These are phyloP conservation scores for Penicillium salamii DNA, from an alignment of 495 filamentous ascomycete species.

Conservation along the genomic window DNA sequence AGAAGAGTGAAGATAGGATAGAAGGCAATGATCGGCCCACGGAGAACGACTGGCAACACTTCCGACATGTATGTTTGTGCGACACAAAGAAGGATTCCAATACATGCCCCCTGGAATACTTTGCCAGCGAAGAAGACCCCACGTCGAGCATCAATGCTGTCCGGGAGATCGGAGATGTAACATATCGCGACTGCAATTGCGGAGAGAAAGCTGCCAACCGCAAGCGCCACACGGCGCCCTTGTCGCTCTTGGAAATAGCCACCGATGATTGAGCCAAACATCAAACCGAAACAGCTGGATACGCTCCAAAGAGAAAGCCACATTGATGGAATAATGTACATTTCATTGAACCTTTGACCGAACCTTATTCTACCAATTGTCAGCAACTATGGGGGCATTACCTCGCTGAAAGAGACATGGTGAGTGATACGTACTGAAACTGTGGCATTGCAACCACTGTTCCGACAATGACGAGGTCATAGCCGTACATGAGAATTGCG, in stretches of 20 bases:
- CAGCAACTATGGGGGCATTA: background rate
- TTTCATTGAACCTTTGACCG: conserved; percentile 25
- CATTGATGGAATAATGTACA: conserved; percentile 44
- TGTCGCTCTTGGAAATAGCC: conserved; percentile 40
- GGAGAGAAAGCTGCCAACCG: conserved; percentile 32
- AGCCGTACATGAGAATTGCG: conserved; percentile 45
- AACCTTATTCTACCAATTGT: conserved; percentile 29
- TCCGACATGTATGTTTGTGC: conserved; percentile 50
- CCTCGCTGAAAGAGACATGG: background rate
- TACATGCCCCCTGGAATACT: conserved; percentile 38
- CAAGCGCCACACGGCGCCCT: conserved; percentile 38
- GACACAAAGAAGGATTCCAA: conserved; percentile 40
- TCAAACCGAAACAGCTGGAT: conserved; percentile 36
- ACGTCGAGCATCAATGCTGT: conserved; percentile 24
- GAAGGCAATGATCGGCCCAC: conserved; percentile 42
- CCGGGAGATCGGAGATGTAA: conserved; percentile 29
- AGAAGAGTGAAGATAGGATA: conserved; percentile 45
- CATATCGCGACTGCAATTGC: conserved; percentile 37
- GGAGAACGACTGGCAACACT: conserved; percentile 35
- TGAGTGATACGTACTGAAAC: too few relatives aligned
- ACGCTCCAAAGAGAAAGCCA: conserved; percentile 49
- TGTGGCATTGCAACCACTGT: conserved; percentile 44
- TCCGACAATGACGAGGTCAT: conserved; percentile 48
- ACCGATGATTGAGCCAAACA: conserved; percentile 37
- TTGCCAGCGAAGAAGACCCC: conserved; percentile 32